Percentiles rank a stretch among this genome's conserved stretches.
phyloP scores from a whole-genome alignment of 1,139 yeast species.

The Geotrichum phurueaensis region DNA sequence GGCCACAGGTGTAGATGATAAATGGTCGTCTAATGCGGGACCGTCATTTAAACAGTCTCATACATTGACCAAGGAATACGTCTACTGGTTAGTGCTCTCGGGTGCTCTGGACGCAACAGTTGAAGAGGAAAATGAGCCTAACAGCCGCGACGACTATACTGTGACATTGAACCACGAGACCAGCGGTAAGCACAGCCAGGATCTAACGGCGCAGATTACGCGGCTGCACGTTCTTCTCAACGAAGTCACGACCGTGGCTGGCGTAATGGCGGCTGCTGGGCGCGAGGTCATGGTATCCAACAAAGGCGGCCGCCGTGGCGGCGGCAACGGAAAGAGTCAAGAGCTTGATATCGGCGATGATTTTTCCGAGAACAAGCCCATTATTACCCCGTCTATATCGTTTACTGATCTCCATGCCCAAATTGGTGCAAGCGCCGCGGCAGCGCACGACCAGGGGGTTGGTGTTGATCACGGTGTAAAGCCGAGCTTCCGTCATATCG shows the following conservation, averaged over 20 bases:
- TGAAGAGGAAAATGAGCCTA: conserved; percentile 11
- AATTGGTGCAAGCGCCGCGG: not conserved
- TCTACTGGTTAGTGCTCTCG: conserved; percentile 8
- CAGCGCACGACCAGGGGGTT: not conserved
- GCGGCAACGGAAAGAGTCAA: not conserved
- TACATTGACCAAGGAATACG: conserved; percentile 7
- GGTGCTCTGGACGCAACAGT: conserved; percentile 3
- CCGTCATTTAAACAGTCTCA: not conserved
- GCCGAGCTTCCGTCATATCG: conserved; percentile 2
- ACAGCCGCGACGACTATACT: not conserved
- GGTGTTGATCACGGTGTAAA: not conserved
- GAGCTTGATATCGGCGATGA: not conserved
- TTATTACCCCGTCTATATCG: not conserved
- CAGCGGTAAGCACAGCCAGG: not conserved
- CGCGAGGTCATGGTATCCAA: conserved; percentile 5
- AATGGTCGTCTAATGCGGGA: conserved; percentile 10
- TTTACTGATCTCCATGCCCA: not conserved
- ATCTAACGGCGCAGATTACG: conserved; percentile 9
- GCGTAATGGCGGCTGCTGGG: conserved; percentile 3
- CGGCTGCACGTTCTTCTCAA: conserved; percentile 3
- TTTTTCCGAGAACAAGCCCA: not conserved
- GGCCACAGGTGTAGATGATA: conserved; percentile 2
- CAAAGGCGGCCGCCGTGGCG: not conserved
- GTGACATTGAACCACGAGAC: conserved; percentile 4
- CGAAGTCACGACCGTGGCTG: conserved; percentile 4